Base-by-base conservation (phyloP, 345 rosid genomes). In the Camelina neglecta region DNA sequence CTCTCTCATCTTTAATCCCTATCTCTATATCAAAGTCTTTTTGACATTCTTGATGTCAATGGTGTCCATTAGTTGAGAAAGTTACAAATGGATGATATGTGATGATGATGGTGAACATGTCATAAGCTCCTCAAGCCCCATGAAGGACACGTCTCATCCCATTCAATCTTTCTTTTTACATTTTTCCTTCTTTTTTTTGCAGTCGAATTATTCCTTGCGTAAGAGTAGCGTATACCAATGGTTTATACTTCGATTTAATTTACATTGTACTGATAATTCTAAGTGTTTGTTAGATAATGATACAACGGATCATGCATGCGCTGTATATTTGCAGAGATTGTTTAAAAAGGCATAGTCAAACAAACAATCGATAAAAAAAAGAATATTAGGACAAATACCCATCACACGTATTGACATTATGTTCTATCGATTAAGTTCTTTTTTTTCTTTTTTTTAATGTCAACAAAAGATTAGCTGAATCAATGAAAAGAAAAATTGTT, bases 321-420 rank as follows among this genome's bases (percentile, higher is more conserved):
- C 3, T 74, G 72, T 47, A 65, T 65, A 50, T 57, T 56, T 58
- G 51, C 73, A 48, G 78, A 65, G 11, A 39, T 35, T 68, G 55
- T 60, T 21, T 75, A 51, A 29, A 26, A 67, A 67, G 45, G 53
- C 63, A 60, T 60, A 55, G 71, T 69, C 80, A 76, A 69, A 76
- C 75, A 62, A 39, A 54, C 55, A 76, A 38, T 58, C 11, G 65
- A 62, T 69, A 21, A 41, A 21, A 41, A 53, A 53, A 44, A 4
- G 80, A 69, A 62, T 44, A 62, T 70, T 63, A 70, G 71, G 75
- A 76, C 75, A 76, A 1, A 63, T 45, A 31, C 75, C 71, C 65
- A 70, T 76, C 80, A 76, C 75, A 55, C 71, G 60, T 62, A 76
- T 44, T 70, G 80, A 55, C 80, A 70, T 65, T 54, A 62, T 76